Percentiles rank a stretch among this genome's conserved stretches.
These are phyloP conservation scores for Fraxinus xanthoxyloides DNA, from an alignment of 305 asterid species.

Conservation along the genomic window DNA sequence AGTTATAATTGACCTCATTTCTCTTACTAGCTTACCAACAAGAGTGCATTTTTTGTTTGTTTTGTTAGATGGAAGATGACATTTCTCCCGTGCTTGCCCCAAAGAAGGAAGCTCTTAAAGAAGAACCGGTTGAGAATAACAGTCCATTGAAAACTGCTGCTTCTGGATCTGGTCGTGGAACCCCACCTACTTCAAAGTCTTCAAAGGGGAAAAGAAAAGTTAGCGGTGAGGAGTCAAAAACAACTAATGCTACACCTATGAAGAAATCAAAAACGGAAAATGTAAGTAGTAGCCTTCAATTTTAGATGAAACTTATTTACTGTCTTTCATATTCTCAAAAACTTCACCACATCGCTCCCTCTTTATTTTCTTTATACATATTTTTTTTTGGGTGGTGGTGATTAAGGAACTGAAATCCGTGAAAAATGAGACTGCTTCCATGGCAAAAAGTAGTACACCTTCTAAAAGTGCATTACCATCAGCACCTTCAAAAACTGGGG, in stretches of 20 bases:
- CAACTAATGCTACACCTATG: conserved; percentile 56
- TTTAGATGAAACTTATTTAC: neutral
- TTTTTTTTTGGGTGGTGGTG: neutral
- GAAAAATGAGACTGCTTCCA: conserved; percentile 54
- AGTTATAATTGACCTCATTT: conserved; percentile 7
- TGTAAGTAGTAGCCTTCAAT: conserved; percentile 36
- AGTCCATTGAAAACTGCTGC: conserved; percentile 61
- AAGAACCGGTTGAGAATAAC: conserved; percentile 70
- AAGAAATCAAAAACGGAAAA: conserved; percentile 88
- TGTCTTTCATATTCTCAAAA: neutral
- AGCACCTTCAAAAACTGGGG: conserved; percentile 47
- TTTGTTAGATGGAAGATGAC: conserved; percentile 71
- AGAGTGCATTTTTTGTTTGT: conserved; percentile 15
- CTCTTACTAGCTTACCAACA: neutral
- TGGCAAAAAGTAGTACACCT: conserved; percentile 44
- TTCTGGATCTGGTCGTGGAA: conserved; percentile 61
- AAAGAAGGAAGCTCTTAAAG: conserved; percentile 80
- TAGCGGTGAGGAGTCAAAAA: conserved; percentile 65
- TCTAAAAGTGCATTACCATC: conserved; percentile 49
- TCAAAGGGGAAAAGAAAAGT: conserved; percentile 77
- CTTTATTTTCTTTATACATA: neutral
- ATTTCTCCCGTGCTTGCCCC: conserved; percentile 80
- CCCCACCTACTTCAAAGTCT: conserved; percentile 67
- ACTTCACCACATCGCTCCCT: neutral
- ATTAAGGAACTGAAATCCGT: conserved; percentile 64